Conservation (phyloP, 164 flowering plant genomes). For the Sedum album region DNA sequence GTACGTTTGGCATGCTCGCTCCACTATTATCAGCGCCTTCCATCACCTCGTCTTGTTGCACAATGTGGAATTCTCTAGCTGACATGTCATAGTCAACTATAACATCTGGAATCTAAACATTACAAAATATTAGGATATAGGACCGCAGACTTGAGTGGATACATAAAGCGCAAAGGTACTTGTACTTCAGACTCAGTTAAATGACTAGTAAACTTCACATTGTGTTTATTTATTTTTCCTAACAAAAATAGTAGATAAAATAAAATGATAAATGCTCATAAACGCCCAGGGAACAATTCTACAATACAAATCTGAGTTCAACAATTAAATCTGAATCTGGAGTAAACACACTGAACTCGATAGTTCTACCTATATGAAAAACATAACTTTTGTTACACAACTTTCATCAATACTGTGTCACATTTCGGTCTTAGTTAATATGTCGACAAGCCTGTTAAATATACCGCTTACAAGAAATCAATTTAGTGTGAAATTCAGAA, state of each 20-base stretch:
- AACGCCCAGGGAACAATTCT: neutral
- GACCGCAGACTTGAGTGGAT: neutral
- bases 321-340: too few relatives aligned
- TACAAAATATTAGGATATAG: neutral
- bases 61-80: constrained; percentile 34
- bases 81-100: constrained; percentile 80
- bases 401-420: neutral
- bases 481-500: neutral
- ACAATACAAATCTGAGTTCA: neutral
- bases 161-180: neutral
- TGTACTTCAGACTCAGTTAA: too few relatives aligned
- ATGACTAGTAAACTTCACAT: neutral
- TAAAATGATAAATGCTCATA: neutral
- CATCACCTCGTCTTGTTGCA: constrained; percentile 66
- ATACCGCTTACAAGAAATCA: too few relatives aligned
- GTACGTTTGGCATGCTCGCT: constrained; percentile 12
- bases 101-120: constrained; percentile 81
- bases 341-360: too few relatives aligned
- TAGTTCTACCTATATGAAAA: too few relatives aligned
- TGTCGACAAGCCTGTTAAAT: neutral
- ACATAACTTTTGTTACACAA: too few relatives aligned
- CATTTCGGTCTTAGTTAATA: neutral
- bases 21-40: constrained; percentile 17
- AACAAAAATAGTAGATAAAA: neutral
- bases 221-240: neutral